These are phyloP conservation scores for Marchantia paleacea DNA, from an alignment of 225 moss, liverwort and hornwort genomes.

Conservation along the genomic window DNA sequence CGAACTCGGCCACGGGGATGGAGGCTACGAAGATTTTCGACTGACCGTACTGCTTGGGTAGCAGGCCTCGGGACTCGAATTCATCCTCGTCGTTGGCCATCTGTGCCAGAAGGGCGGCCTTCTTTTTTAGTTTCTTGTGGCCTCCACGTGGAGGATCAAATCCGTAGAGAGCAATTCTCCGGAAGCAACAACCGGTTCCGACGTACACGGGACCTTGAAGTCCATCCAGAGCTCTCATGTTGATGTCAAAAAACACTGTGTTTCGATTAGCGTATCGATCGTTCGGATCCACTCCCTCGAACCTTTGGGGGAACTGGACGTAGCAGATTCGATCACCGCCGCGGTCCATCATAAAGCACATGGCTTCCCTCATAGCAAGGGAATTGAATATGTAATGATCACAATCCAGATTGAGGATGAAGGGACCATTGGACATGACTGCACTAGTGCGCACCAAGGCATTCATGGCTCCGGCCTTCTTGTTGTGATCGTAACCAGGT, in stretches of 20 bases:
- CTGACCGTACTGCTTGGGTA: conserved; percentile 62
- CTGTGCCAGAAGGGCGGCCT: neutral
- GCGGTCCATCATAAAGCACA: conserved; percentile 97
- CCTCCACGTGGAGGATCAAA: conserved; percentile 69
- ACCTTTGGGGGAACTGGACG: conserved; percentile 91
- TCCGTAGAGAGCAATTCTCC: conserved; percentile 66
- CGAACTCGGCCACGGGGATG: conserved; percentile 68
- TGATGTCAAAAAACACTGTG: conserved; percentile 76
- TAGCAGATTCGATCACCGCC: conserved; percentile 81
- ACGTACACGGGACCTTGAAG: conserved; percentile 72
- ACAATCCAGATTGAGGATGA: conserved; percentile 94
- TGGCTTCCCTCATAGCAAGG: conserved; percentile 71
- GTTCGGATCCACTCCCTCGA: conserved; percentile 74
- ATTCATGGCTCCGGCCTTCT: conserved; percentile 98
- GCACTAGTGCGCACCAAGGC: conserved; percentile 87
- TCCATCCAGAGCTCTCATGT: conserved; percentile 71
- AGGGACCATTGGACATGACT: conserved; percentile 90
- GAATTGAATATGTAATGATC: conserved; percentile 80
- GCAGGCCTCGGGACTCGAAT: conserved; percentile 51
- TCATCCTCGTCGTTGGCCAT: conserved; percentile 38
- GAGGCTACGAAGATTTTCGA: conserved; percentile 56
- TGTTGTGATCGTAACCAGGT: conserved; percentile 83
- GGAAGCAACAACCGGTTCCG: conserved; percentile 69
- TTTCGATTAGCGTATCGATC: conserved; percentile 82
- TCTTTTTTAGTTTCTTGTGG: conserved; percentile 23